phyloP scores from a whole-genome alignment of 108 stramenopile genomes.

The Chaetoceros muelleri region DNA sequence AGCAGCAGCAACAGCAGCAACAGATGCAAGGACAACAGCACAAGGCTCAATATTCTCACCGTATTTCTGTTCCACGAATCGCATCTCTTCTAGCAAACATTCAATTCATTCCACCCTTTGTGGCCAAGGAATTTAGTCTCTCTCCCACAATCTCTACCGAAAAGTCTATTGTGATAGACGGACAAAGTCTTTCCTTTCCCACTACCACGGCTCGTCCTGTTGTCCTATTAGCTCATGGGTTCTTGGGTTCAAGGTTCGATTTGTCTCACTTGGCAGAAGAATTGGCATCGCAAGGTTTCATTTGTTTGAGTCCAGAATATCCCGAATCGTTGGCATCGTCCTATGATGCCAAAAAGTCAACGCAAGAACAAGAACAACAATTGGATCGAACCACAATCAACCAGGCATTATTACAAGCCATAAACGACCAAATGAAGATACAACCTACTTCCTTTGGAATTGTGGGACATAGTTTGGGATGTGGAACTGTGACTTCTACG shows the following conservation, averaged over 20 bases:
- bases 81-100: conserved; percentile 51
- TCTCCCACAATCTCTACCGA: conserved; percentile 6
- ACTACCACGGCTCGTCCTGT: conserved; percentile 23
- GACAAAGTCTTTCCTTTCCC: conserved; percentile 18
- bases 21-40: too few relatives aligned
- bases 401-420: conserved; percentile 16
- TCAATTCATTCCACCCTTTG: conserved; percentile 62
- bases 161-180: conserved; percentile 7
- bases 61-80: conserved; percentile 58
- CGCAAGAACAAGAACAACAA: conserved; percentile 9
- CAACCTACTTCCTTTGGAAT: conserved; percentile 33
- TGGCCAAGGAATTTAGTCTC: conserved; percentile 35
- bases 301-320: conserved; percentile 52
- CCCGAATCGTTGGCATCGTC: conserved; percentile 70
- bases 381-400: conserved; percentile 48
- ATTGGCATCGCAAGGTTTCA: conserved; percentile 46
- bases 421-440: conserved; percentile 13
- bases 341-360: conserved; percentile 26
- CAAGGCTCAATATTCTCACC: conserved; percentile 33
- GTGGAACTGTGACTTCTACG: conserved; percentile 43
- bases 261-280: conserved; percentile 57
- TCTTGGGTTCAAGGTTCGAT: conserved; percentile 60
- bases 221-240: conserved; percentile 52
- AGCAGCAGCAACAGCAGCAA: too few relatives aligned
- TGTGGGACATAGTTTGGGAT: conserved; percentile 67